Percentiles rank a stretch among this genome's conserved stretches.
Evolutionary conservation across 805 yeast genomes (phyloP).

Genomic region (Teunomyces stri): DNA sequence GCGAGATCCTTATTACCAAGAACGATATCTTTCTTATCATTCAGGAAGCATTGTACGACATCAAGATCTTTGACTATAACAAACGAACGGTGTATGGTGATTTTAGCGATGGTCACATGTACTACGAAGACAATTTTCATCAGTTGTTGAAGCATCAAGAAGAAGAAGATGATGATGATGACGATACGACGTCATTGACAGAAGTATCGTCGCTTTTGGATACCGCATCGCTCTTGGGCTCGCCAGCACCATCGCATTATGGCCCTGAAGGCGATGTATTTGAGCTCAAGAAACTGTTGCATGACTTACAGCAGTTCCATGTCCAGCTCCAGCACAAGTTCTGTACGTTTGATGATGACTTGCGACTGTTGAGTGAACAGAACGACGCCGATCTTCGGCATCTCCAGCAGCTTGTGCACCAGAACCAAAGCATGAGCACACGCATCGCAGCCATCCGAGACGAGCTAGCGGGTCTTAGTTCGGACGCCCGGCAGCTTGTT

Average conservation of each 20-base stretch:
- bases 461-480: conserved; percentile 8
- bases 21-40: conserved; percentile 14
- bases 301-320: conserved; percentile 11
- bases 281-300: conserved; percentile 10
- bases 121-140: conserved; percentile 12
- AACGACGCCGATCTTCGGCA: conserved; percentile 10
- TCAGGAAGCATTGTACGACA: conserved; percentile 13
- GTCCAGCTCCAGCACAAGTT: conserved; percentile 8
- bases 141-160: conserved; percentile 4
- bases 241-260: neutral
- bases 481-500: neutral
- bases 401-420: conserved; percentile 6
- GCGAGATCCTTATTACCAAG: conserved; percentile 8
- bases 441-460: conserved; percentile 7
- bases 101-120: conserved; percentile 9
- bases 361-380: conserved; percentile 8
- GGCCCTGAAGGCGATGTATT: neutral
- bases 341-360: conserved; percentile 7
- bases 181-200: conserved; percentile 21
- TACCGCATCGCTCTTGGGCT: neutral
- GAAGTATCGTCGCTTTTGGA: conserved; percentile 6
- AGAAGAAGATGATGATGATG: conserved; percentile 9
- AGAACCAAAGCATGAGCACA: conserved; percentile 6
- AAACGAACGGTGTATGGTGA: conserved; percentile 14
- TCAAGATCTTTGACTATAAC: conserved; percentile 16